Conservation (phyloP, 805 yeast genomes). For the Pichia eremophila region DNA sequence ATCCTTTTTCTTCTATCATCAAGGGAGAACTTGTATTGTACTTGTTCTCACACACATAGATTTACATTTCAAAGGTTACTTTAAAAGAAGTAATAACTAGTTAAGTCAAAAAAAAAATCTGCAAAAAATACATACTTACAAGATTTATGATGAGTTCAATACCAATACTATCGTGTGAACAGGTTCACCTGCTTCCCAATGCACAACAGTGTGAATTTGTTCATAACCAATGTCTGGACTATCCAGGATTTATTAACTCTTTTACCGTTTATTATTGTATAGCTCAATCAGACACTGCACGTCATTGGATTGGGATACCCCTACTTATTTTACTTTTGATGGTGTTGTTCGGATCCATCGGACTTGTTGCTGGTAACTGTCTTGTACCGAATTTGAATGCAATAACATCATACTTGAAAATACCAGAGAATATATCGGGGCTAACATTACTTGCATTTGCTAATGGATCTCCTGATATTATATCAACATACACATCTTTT, state of each 20-base stretch:
- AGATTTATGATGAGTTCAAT: neutral
- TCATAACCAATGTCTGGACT: slow-evolving; percentile 19
- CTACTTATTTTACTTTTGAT: slow-evolving; percentile 15
- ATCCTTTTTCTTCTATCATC: too few relatives aligned
- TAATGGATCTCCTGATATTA: slow-evolving; percentile 85
- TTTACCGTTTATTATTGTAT: slow-evolving; percentile 26
- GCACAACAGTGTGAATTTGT: slow-evolving; percentile 24
- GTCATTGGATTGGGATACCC: slow-evolving; percentile 18
- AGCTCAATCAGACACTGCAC: slow-evolving; percentile 4
- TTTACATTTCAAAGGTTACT: too few relatives aligned
- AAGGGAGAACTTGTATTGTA: too few relatives aligned
- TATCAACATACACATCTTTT: slow-evolving; percentile 79
- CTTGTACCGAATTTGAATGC: slow-evolving; percentile 74
- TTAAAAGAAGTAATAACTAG: too few relatives aligned
- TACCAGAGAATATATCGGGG: slow-evolving; percentile 81
- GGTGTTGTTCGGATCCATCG: slow-evolving; percentile 54
- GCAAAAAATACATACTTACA: too few relatives aligned
- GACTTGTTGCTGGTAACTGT: slow-evolving; percentile 75
- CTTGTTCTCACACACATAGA: too few relatives aligned
- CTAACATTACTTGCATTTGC: slow-evolving; percentile 85
- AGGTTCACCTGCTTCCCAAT: slow-evolving; percentile 7
- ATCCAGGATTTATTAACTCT: slow-evolving; percentile 22
- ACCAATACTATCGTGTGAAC: slow-evolving; percentile 5
- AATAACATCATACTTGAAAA: slow-evolving; percentile 50
- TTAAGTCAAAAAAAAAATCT: too few relatives aligned